Evolutionary conservation across 225 moss, liverwort and hornwort genomes (phyloP).

Genomic region (Anthoceros angustus): DNA sequence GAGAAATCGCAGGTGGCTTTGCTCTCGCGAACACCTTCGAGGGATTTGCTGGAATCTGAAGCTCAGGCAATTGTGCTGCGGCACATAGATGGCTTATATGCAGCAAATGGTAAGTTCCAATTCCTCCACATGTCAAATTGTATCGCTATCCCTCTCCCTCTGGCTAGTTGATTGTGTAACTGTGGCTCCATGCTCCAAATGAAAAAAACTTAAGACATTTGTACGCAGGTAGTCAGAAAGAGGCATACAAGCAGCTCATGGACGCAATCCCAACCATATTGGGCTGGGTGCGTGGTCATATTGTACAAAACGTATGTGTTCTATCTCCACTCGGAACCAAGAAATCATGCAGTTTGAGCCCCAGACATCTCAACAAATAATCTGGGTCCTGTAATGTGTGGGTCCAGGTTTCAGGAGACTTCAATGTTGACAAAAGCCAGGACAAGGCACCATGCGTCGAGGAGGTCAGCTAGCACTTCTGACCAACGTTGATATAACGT

Average conservation of each 20-base stretch:
- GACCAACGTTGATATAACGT: too few species aligned
- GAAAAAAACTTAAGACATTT: not conserved
- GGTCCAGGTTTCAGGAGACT: slow-evolving; percentile 9
- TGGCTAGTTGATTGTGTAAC: not conserved
- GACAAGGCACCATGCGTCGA: too few species aligned
- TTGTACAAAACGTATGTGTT: slow-evolving; percentile 15
- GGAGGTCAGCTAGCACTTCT: too few species aligned
- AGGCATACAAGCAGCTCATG: slow-evolving; percentile 18
- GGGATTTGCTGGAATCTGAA: slow-evolving; percentile 15
- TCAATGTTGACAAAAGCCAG: slow-evolving; percentile 7
- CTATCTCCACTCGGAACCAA: not conserved
- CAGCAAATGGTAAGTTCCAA: slow-evolving; percentile 17
- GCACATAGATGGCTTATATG: slow-evolving; percentile 34
- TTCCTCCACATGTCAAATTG: not conserved
- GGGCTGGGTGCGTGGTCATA: slow-evolving; percentile 20
- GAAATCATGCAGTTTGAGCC: not conserved
- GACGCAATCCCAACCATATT: slow-evolving; percentile 25
- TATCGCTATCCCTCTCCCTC: not conserved
- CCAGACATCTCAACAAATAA: too few species aligned
- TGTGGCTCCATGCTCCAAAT: slow-evolving; percentile 1
- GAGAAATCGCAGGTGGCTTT: slow-evolving; percentile 19
- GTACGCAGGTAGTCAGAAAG: slow-evolving; percentile 24
- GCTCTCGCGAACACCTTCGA: slow-evolving; percentile 14
- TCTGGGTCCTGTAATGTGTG: too few species aligned
- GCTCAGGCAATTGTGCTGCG: slow-evolving; percentile 20